Evolutionary conservation across 179 eudicot species (phyloP).

Genomic region (Nepenthes alata): DNA sequence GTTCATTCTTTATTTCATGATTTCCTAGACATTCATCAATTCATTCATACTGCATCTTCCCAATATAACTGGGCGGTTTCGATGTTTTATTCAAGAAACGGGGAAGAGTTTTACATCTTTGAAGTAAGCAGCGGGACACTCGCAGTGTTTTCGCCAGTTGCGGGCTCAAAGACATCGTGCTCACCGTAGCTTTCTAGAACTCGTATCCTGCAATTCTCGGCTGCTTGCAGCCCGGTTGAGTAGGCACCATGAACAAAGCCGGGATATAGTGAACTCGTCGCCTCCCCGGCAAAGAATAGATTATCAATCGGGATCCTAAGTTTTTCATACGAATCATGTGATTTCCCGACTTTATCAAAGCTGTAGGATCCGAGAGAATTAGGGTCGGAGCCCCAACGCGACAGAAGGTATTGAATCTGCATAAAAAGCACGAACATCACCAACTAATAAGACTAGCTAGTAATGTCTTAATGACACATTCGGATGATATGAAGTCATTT

Average conservation of each 20-base stretch:
- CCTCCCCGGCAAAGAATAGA: slow-evolving; percentile 95
- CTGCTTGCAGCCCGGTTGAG: slow-evolving; percentile 83
- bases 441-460: too few relatives aligned
- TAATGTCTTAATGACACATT: too few relatives aligned
- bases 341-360: slow-evolving; percentile 70
- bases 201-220: slow-evolving; percentile 94
- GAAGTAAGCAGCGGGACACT: slow-evolving; percentile 72
- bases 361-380: slow-evolving; percentile 88
- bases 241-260: slow-evolving; percentile 96
- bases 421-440: background rate
- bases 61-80: too few relatives aligned
- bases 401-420: slow-evolving; percentile 87
- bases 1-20: too few relatives aligned
- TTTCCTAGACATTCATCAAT: too few relatives aligned
- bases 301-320: slow-evolving; percentile 82
- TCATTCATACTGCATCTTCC: too few relatives aligned
- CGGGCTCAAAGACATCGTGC: slow-evolving; percentile 66
- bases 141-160: slow-evolving; percentile 53
- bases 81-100: too few relatives aligned
- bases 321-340: slow-evolving; percentile 82
- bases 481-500: too few relatives aligned
- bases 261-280: slow-evolving; percentile 65
- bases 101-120: slow-evolving; percentile 31
- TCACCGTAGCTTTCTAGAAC: slow-evolving; percentile 86
- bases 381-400: slow-evolving; percentile 79